phyloP scores from a whole-genome alignment of 2,329 filamentous ascomycete genomes.

The Cordyceps tenuipes region DNA sequence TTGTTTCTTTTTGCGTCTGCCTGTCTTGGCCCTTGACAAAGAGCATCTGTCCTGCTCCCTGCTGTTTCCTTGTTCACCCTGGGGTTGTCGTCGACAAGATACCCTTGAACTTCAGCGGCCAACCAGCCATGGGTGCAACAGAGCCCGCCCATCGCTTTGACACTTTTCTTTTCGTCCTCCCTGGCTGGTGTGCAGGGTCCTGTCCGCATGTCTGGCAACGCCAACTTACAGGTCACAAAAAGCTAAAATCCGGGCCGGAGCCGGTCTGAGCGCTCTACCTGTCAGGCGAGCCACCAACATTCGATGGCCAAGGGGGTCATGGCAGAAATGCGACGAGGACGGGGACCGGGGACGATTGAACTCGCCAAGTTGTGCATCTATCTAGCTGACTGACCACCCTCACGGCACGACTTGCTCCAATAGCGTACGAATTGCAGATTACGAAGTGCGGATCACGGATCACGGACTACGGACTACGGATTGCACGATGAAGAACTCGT shows the following conservation, averaged over 20 bases:
- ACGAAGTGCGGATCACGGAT: neutral
- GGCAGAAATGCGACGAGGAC: neutral
- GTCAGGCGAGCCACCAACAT: neutral
- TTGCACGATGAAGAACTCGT: neutral
- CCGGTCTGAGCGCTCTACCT: constrained; percentile 7
- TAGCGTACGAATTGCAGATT: neutral
- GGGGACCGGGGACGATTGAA: neutral
- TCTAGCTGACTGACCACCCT: neutral
- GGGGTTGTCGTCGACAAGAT: neutral
- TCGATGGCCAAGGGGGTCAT: neutral
- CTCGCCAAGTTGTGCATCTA: neutral
- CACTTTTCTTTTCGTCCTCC: neutral
- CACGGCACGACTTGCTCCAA: neutral
- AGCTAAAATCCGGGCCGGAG: neutral
- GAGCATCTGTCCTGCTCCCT: neutral
- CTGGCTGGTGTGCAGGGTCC: neutral
- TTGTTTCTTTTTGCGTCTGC: neutral
- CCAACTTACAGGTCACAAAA: neutral
- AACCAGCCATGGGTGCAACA: neutral
- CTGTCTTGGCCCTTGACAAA: neutral
- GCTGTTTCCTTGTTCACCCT: neutral
- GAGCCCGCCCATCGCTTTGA: neutral
- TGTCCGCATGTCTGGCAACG: neutral
- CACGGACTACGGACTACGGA: neutral
- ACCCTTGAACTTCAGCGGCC: neutral